These are phyloP conservation scores for Lagerstroemia speciosa DNA, from an alignment of 345 rosid species.

Conservation along the genomic window DNA sequence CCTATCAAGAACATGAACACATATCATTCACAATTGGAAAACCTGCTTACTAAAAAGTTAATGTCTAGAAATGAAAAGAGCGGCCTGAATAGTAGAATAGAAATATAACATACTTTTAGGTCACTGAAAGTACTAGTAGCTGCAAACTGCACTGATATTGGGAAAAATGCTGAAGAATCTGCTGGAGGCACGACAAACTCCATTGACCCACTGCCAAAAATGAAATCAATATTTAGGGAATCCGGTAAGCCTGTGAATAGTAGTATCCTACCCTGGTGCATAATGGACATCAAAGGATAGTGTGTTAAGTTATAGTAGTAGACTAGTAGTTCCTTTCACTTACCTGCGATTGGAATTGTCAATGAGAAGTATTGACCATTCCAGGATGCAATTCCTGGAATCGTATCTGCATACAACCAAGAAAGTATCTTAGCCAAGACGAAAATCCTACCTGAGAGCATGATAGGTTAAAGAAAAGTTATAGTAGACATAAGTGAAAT, in stretches of 20 bases:
- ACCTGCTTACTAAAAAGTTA: not conserved
- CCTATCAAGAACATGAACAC: conserved; percentile 34
- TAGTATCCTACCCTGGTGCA: not conserved
- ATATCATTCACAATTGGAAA: not conserved
- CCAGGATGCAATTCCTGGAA: conserved; percentile 76
- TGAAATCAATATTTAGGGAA: not conserved
- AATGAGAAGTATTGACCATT: conserved; percentile 89
- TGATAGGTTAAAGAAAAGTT: not conserved
- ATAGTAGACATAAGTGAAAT: too few species aligned
- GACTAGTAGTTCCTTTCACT: not conserved
- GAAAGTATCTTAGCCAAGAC: not conserved
- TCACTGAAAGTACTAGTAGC: conserved; percentile 83
- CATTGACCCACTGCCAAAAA: conserved; percentile 81
- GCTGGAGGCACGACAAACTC: conserved; percentile 97
- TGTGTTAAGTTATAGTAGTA: not conserved
- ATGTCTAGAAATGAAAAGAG: not conserved
- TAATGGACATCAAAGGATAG: not conserved
- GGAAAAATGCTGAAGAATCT: conserved; percentile 87
- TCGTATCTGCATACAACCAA: conserved; percentile 51
- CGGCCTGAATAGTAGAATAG: not conserved
- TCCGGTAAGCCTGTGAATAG: not conserved
- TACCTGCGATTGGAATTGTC: conserved; percentile 96
- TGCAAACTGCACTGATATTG: conserved; percentile 81
- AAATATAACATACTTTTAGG: conserved; percentile 36
- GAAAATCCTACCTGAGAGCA: not conserved